phyloP scores from a whole-genome alignment of 768 basidiomycete genomes.

The Coprinopsis marcescibilis region DNA sequence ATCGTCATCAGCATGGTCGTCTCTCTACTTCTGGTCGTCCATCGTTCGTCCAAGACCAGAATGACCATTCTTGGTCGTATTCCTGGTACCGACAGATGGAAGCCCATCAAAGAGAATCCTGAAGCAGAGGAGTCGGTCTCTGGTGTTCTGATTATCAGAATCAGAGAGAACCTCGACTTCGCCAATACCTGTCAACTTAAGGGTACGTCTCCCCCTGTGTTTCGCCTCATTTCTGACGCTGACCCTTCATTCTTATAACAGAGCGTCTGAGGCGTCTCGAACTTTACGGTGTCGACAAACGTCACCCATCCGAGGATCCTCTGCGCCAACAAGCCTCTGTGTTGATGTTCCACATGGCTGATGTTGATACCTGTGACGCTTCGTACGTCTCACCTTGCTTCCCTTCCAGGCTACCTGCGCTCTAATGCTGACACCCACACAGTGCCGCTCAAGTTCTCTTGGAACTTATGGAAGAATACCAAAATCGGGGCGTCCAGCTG shows the following conservation, averaged over 20 bases:
- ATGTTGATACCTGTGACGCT: slow-evolving; percentile 87
- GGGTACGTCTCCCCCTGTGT: slow-evolving; percentile 34
- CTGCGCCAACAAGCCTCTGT: slow-evolving; percentile 66
- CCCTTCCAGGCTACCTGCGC: background rate
- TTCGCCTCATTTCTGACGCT: background rate
- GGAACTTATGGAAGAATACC: slow-evolving; percentile 72
- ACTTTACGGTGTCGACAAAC: slow-evolving; percentile 72
- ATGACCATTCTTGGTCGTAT: slow-evolving; percentile 91
- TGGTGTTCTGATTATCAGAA: slow-evolving; percentile 82
- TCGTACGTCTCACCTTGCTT: slow-evolving; percentile 52
- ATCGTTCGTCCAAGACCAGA: slow-evolving; percentile 80
- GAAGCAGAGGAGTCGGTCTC: slow-evolving; percentile 76
- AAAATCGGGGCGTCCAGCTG: slow-evolving; percentile 46
- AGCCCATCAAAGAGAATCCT: slow-evolving; percentile 81
- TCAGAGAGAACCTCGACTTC: slow-evolving; percentile 89
- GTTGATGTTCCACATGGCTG: slow-evolving; percentile 89
- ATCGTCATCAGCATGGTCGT: slow-evolving; percentile 85
- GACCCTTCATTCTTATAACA: slow-evolving; percentile 19
- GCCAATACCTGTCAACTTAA: slow-evolving; percentile 96
- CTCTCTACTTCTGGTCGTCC: slow-evolving; percentile 84
- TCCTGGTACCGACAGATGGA: slow-evolving; percentile 87
- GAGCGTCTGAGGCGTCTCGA: slow-evolving; percentile 83
- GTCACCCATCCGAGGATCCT: slow-evolving; percentile 88
- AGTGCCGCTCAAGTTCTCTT: slow-evolving; percentile 82
- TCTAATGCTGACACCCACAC: slow-evolving; percentile 10